Conservation (phyloP, 176 grass and related monocot species). For the Thinopyrum elongatum region DNA sequence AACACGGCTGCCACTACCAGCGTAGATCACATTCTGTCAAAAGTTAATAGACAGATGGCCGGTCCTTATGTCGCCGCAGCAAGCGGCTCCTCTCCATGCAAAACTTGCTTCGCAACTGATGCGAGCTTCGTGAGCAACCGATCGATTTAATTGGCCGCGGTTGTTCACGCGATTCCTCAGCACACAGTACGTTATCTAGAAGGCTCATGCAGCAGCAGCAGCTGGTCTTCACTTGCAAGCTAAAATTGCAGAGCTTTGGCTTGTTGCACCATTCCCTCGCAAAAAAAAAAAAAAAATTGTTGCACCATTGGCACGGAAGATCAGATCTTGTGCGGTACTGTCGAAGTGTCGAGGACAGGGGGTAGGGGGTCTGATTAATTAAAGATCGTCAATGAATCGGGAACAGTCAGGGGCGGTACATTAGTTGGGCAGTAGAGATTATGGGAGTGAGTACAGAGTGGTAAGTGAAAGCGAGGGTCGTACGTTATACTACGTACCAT, state of each 20-base stretch:
- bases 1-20: conserved; percentile 8
- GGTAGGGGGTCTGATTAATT: background rate
- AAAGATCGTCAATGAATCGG: background rate
- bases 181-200: background rate
- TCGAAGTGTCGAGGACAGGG: too few species aligned
- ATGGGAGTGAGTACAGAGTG: background rate
- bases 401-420: background rate
- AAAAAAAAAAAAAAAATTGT: too few species aligned
- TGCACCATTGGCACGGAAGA: background rate
- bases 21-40: background rate
- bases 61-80: background rate
- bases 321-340: background rate
- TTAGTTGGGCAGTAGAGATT: background rate
- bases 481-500: background rate
- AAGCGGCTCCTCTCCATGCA: background rate
- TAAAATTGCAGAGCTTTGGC: background rate
- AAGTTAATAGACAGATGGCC: background rate
- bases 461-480: background rate
- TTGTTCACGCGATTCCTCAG: background rate
- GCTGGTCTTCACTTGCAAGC: conserved; percentile 23
- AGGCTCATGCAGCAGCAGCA: background rate
- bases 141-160: background rate
- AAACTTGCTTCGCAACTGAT: background rate
- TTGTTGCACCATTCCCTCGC: background rate
- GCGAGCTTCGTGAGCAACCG: conserved; percentile 2